phyloP scores from a whole-genome alignment of 2,329 filamentous ascomycete species.

The Cercospora sp. region DNA sequence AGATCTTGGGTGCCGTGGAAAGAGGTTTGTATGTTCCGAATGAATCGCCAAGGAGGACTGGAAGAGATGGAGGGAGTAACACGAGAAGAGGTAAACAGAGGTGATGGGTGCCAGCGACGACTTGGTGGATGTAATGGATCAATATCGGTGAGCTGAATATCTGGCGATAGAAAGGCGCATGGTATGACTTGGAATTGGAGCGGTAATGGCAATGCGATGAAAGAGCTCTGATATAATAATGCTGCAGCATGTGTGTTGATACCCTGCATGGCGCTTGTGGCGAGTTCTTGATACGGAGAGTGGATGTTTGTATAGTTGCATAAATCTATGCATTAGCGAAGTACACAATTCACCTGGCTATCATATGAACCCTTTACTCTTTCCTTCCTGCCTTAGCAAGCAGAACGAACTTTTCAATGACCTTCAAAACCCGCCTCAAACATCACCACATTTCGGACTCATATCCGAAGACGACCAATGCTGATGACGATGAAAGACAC shows the following conservation, averaged over 20 bases:
- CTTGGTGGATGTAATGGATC: background rate
- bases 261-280: background rate
- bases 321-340: background rate
- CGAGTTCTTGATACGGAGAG: background rate
- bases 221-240: background rate
- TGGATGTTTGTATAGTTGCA: background rate
- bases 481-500: background rate
- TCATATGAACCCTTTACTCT: too few species aligned
- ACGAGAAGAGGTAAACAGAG: background rate
- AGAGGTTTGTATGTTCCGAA: constrained; percentile 15
- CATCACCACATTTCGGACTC: background rate
- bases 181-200: background rate
- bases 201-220: background rate
- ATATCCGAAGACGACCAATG: background rate
- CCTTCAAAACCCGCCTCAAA: background rate
- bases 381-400: too few species aligned
- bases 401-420: background rate
- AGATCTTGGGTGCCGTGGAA: constrained; percentile 25
- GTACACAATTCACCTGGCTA: too few species aligned
- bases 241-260: background rate
- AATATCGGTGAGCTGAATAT: background rate
- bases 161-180: background rate
- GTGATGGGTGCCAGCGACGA: background rate
- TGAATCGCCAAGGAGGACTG: background rate
- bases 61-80: background rate